Evolutionary conservation across 2,329 filamentous ascomycete genomes (phyloP), one percentile per base, ranked within the genome.

Genomic region (Neonectria faginata): DNA sequence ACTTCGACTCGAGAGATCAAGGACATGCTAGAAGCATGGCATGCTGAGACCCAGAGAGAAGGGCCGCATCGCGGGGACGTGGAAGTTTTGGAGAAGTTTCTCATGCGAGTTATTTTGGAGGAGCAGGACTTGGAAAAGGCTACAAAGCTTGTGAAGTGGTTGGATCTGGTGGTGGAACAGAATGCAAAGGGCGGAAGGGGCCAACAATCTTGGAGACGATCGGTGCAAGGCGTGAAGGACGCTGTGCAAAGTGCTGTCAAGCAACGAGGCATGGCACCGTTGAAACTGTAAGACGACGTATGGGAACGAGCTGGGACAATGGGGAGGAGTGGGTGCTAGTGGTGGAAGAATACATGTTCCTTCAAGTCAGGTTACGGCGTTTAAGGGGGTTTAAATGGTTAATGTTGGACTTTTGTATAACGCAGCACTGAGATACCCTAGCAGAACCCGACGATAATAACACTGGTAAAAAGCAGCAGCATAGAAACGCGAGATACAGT

Each of bases 21-120:
- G 48, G 84, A 88, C 41, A 93, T 93, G 74, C 81, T 97, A 14
- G 86, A 84, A 59, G 88, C 88, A 4, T 99, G 96, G 96, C 86
- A 93, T 68, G 76, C 81, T 3, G 89, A 91, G 65, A 97, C 95
- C 65, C 81, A 78, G 39, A 83, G 83, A 5, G 91, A 94, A 3
- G 93, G 92, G 0, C 96, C 96, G 1, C 94, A 96, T 77, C 79
- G 80, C 0, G 89, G 92, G 62, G 96, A 99, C 78, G 90, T 95
- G 0, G 85, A 85, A 44, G 89, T 94, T 41, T 83, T 98, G 65
- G 87, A 85, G 58, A 86, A 83, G 72, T 98, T 97, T 77, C 78
- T 98, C 31, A 82, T 77, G 5, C 86, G 85, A 27, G 92, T 98
- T 0, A 85, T 97, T 0, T 65, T 80, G 1, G 90, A 95, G 62